Evolutionary conservation across 2,329 filamentous ascomycete species (phyloP).

Genomic region (Monosporascus sp.): DNA sequence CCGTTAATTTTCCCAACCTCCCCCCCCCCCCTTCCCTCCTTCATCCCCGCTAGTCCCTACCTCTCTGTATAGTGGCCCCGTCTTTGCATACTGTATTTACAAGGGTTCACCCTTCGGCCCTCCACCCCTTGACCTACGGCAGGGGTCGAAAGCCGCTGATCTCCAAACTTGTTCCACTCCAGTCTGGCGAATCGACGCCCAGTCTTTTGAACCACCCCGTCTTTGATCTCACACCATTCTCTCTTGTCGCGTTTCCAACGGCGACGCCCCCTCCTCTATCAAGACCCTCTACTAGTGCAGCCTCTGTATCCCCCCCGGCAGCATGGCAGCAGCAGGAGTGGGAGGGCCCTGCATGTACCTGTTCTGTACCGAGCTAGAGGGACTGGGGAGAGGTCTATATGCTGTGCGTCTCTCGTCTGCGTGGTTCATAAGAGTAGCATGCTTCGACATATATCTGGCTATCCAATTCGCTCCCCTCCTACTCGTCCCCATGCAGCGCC

Average conservation of each 20-base stretch:
- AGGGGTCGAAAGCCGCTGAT: neutral
- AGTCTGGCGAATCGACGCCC: neutral
- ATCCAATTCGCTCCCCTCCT: slow-evolving; percentile 26
- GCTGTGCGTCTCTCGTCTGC: neutral
- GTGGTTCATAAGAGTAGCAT: slow-evolving; percentile 18
- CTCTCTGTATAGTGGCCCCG: neutral
- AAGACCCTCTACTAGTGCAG: neutral
- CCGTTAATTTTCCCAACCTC: no score
- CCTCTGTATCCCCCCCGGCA: neutral
- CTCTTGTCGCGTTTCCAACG: neutral
- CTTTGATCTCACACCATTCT: neutral
- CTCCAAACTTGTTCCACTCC: neutral
- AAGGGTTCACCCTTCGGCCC: neutral
- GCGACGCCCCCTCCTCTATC: neutral
- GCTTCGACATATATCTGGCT: slow-evolving; percentile 28
- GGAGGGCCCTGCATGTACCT: slow-evolving; percentile 15
- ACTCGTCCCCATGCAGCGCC: slow-evolving; percentile 28
- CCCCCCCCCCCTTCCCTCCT: no score
- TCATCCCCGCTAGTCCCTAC: neutral
- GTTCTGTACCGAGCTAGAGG: slow-evolving; percentile 11
- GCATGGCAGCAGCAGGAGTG: neutral
- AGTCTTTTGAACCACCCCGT: neutral
- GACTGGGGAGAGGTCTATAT: slow-evolving; percentile 11
- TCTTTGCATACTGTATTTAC: neutral
- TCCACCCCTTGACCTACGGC: neutral